Evolutionary conservation across 2,329 filamentous ascomycete species (phyloP).

Genomic region (Colletotrichum musae): DNA sequence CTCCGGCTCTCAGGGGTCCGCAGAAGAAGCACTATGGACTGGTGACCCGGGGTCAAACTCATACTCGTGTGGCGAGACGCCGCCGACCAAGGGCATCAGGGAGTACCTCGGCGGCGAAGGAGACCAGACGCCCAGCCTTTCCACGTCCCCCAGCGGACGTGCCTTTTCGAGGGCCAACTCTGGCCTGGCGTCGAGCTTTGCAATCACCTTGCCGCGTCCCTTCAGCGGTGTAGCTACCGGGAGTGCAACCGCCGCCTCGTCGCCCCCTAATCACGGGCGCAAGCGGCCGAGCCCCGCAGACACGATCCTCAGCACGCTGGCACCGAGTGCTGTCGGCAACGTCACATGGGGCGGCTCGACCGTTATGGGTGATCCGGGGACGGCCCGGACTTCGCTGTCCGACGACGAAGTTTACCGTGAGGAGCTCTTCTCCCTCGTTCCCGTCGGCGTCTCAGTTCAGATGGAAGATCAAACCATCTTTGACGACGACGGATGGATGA

Average conservation of each 20-base stretch:
- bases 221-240: constrained; percentile 50
- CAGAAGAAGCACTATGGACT: constrained; percentile 65
- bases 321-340: constrained; percentile 59
- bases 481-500: constrained; percentile 78
- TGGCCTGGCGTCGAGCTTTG: constrained; percentile 69
- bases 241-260: constrained; percentile 54
- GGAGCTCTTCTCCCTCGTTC: constrained; percentile 62
- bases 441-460: constrained; percentile 65
- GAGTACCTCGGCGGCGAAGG: constrained; percentile 59
- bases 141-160: constrained; percentile 71
- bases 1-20: constrained; percentile 69
- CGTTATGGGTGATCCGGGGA: constrained; percentile 60
- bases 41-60: constrained; percentile 70
- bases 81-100: constrained; percentile 64
- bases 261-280: constrained; percentile 58
- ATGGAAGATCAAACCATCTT: constrained; percentile 76
- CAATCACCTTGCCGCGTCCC: constrained; percentile 67
- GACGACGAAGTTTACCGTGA: constrained; percentile 67
- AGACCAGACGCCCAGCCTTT: constrained; percentile 67
- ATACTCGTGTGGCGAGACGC: constrained; percentile 74
- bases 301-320: constrained; percentile 69
- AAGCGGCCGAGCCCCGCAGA: constrained; percentile 76
- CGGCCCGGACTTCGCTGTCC: constrained; percentile 65
- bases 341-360: constrained; percentile 67
- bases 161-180: constrained; percentile 68